Conservation (phyloP, 2,329 filamentous ascomycete species). For the Penicillium paneum region DNA sequence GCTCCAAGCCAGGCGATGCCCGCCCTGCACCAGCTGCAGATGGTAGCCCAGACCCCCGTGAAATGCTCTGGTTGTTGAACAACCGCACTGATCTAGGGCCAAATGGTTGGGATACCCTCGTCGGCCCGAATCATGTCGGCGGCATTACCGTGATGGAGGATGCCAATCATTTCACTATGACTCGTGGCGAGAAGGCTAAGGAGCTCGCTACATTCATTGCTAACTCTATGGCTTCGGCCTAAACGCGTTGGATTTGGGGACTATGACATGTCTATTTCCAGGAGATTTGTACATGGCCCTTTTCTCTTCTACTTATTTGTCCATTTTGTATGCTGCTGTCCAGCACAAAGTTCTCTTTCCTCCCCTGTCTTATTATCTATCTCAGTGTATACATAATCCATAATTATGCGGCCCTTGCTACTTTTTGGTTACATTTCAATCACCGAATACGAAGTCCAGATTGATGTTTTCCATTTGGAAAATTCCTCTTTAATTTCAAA, state of each 20-base stretch:
- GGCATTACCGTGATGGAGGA: slow-evolving; percentile 33
- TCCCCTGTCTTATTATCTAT: slow-evolving; percentile 3
- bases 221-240: slow-evolving; percentile 23
- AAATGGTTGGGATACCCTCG: slow-evolving; percentile 48
- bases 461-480: background rate
- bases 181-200: slow-evolving; percentile 29
- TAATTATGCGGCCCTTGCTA: slow-evolving; percentile 2
- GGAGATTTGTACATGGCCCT: background rate
- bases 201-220: slow-evolving; percentile 32
- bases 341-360: background rate
- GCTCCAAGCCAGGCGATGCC: slow-evolving; percentile 41
- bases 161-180: slow-evolving; percentile 39
- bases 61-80: slow-evolving; percentile 51
- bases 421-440: background rate
- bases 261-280: background rate
- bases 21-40: slow-evolving; percentile 40
- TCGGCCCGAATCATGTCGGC: slow-evolving; percentile 38
- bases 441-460: background rate
- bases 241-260: slow-evolving; percentile 6
- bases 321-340: background rate
- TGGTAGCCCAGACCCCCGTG: slow-evolving; percentile 43
- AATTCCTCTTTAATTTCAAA: background rate
- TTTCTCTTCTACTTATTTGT: background rate
- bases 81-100: slow-evolving; percentile 48
- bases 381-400: slow-evolving; percentile 3